phyloP scores from a whole-genome alignment of 2,329 filamentous ascomycete species.

The Colletotrichum zoysiae region DNA sequence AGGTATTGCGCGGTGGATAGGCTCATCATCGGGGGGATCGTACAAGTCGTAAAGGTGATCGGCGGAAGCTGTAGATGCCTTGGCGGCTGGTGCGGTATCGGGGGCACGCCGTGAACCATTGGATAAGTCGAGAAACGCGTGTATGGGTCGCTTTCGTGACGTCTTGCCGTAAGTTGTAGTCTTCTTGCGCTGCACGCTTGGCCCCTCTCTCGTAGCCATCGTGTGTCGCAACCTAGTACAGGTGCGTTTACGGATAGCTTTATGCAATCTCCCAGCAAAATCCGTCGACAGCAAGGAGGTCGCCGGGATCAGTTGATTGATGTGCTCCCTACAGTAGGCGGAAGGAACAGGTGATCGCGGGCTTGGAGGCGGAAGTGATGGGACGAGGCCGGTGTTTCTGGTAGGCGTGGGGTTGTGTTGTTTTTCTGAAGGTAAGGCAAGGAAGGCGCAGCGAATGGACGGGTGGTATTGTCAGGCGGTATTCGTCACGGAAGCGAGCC shows the following conservation, averaged over 20 bases:
- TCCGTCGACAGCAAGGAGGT: neutral
- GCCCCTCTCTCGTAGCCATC: conserved; percentile 40
- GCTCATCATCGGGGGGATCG: conserved; percentile 30
- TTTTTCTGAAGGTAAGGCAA: neutral
- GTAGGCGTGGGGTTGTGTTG: conserved; percentile 16
- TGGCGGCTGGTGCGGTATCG: conserved; percentile 3
- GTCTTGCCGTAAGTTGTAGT: conserved; percentile 42
- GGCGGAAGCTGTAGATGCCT: neutral
- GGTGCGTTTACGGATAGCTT: neutral
- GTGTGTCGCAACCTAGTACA: conserved; percentile 1
- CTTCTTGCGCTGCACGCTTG: conserved; percentile 35
- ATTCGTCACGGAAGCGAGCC: neutral
- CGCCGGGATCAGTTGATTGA: neutral
- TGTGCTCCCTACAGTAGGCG: conserved; percentile 1
- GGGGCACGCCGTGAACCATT: conserved; percentile 21
- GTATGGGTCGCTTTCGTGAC: conserved; percentile 38
- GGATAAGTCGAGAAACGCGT: conserved; percentile 37
- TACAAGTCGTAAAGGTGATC: conserved; percentile 27
- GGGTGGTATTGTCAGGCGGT: neutral
- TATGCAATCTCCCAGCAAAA: neutral
- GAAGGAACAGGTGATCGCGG: neutral
- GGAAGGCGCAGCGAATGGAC: neutral
- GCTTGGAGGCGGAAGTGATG: neutral
- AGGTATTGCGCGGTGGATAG: neutral
- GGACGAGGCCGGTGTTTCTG: neutral